Base-by-base conservation (phyloP, 1,284 basidiomycete species). In the Ceratobasidium papillatum region DNA sequence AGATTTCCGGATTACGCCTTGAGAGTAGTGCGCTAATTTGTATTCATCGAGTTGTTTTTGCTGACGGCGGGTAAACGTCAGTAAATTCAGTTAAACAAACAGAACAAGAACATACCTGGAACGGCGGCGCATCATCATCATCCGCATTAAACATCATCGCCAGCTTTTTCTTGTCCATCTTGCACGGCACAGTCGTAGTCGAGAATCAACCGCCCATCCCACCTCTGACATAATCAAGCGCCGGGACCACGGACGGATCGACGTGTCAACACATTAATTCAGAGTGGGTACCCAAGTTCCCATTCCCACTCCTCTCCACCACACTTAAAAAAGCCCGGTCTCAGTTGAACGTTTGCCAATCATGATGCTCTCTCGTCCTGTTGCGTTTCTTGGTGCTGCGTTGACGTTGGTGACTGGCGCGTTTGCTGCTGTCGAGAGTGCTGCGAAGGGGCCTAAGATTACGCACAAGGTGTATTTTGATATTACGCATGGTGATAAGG, bases 381-480 rank as follows among this genome's bases (percentile, higher is more conserved):
- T 58, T 52, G 52, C 66, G 66, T 45, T 69, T 32, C 30, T 69
- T 22, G 54, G 52, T 58, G 30, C 52, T 32, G 66, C 66, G 17
- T 38, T 69, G 51, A 36, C 52, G 17, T 38, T 69, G 66, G 30
- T 69, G 36, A 36, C 66, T 43, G 52, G 66, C 49, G 49, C 34
- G 38, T 52, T 69, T 58, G 54, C 51, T 11, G 64, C 51, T 30
- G 52, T 30, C 19, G 64, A 66, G 32, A 30, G 54, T 34, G 54
- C 54, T 58, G 87, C 86, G 17, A 93, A 91, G 78, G 89, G 90
- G 19, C 95, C 95, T 19, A 90, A 88, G 84, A 91, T 98, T 80
- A 96, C 95, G 64, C 85, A 94, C 88, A 94, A 92, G 84, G 92
- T 98, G 80, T 98, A 90, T 87, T 98, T 98, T 80, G 95, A 98